Conservation (phyloP, 148 eudicot species). For the Amaranthus cruentus region DNA sequence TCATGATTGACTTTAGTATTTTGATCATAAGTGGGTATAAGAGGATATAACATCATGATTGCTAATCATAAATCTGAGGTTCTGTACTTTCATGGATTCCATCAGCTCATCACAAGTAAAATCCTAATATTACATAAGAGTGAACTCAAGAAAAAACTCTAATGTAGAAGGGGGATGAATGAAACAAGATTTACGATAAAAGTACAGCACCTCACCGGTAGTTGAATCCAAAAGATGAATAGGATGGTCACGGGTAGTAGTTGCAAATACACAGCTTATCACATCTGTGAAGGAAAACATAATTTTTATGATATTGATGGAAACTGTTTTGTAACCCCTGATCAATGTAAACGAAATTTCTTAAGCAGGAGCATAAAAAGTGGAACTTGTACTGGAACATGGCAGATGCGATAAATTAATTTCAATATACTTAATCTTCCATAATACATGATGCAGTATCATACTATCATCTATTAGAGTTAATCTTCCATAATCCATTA, state of each 20-base stretch:
- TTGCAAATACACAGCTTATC: slow-evolving; percentile 86
- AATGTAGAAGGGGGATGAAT: not conserved
- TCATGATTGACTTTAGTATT: not conserved
- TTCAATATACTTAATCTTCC: not conserved
- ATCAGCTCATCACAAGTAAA: not conserved
- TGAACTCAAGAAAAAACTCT: not conserved
- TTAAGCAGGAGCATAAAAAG: slow-evolving; percentile 4
- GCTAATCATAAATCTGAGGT: not conserved
- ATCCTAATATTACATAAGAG: not conserved
- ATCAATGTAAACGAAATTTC: not conserved
- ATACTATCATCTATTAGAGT: too few relatives aligned
- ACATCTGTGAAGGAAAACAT: slow-evolving; percentile 48
- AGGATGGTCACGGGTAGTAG: slow-evolving; percentile 94
- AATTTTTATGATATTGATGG: not conserved
- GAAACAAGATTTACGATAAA: slow-evolving; percentile 12
- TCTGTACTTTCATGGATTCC: too few relatives aligned
- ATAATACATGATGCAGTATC: too few relatives aligned
- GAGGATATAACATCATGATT: not conserved
- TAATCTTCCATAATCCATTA: too few relatives aligned
- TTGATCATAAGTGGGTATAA: slow-evolving; percentile 10
- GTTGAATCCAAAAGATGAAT: slow-evolving; percentile 96
- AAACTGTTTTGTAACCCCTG: not conserved
- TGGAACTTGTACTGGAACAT: not conserved
- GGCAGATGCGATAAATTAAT: not conserved
- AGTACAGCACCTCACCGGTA: slow-evolving; percentile 84